A percentile compares a stretch with the other conserved stretches of the same genome.
Evolutionary conservation across 495 filamentous ascomycete genomes (phyloP).

Genomic region (Penicillium herquei): DNA sequence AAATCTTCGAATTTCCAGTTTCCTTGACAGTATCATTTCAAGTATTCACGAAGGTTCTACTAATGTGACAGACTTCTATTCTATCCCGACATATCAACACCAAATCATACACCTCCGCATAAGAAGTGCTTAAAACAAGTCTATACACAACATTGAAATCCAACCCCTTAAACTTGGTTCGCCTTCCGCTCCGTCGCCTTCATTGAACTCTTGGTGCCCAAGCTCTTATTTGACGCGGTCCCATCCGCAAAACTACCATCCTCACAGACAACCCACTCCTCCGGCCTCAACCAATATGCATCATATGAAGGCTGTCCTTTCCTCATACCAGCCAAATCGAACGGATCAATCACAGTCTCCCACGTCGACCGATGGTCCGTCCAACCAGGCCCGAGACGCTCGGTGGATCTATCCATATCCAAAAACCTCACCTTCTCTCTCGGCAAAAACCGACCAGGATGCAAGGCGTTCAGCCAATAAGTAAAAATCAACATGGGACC

Average conservation of each 20-base stretch:
- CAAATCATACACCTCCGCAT: too few relatives aligned
- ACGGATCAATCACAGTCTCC: constrained; percentile 35
- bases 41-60: not conserved
- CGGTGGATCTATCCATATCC: constrained; percentile 29
- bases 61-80: too few relatives aligned
- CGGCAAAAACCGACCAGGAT: constrained; percentile 34
- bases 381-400: constrained; percentile 43
- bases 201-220: not conserved
- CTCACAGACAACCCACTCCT: constrained; percentile 27
- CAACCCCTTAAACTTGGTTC: not conserved
- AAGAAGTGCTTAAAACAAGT: too few relatives aligned
- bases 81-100: too few relatives aligned
- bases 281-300: constrained; percentile 28
- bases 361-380: constrained; percentile 26
- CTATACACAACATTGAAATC: not conserved
- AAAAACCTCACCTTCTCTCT: constrained; percentile 32
- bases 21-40: not conserved
- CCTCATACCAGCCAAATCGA: constrained; percentile 30
- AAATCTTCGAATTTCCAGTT: too few relatives aligned
- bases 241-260: constrained; percentile 35
- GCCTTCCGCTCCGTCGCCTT: not conserved
- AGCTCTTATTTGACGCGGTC: constrained; percentile 22
- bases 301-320: constrained; percentile 30
- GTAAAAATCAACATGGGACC: constrained; percentile 40
- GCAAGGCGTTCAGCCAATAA: constrained; percentile 37